A percentile compares a stretch with the other conserved stretches of the same genome.
These are phyloP conservation scores for Colletotrichum musicola DNA, from an alignment of 2,329 filamentous ascomycete species.

Conservation along the genomic window DNA sequence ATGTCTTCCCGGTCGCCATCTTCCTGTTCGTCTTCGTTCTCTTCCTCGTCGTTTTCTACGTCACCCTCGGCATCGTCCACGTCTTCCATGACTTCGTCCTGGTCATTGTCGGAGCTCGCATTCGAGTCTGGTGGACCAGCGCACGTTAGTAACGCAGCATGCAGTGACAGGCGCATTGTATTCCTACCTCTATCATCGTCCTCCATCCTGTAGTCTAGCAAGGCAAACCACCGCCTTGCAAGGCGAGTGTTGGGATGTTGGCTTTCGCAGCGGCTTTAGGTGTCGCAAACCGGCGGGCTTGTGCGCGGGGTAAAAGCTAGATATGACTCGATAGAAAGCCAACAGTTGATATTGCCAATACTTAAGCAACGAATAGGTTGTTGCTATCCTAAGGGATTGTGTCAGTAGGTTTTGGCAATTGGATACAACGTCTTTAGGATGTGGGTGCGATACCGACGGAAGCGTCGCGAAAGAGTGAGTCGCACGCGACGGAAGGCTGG, in stretches of 20 bases:
- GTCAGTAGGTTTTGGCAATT: too few relatives aligned
- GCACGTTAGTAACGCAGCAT: neutral
- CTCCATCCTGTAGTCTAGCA: constrained; percentile 41
- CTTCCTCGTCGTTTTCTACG: constrained; percentile 50
- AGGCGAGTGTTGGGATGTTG: neutral
- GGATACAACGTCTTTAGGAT: too few relatives aligned
- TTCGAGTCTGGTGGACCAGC: constrained; percentile 48
- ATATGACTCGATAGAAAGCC: too few relatives aligned
- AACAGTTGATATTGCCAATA: too few relatives aligned
- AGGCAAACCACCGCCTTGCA: neutral
- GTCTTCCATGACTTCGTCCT: constrained; percentile 70
- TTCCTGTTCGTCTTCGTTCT: constrained; percentile 50
- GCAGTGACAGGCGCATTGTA: too few relatives aligned
- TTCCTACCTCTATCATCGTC: constrained; percentile 47
- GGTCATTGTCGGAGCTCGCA: constrained; percentile 60
- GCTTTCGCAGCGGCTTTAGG: neutral
- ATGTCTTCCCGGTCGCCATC: constrained; percentile 52
- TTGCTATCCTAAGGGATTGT: too few relatives aligned
- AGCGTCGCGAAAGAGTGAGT: constrained; percentile 21
- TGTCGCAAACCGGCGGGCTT: too few relatives aligned
- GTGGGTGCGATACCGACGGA: constrained; percentile 1
- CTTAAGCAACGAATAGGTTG: too few relatives aligned
- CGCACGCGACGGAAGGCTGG: constrained; percentile 38
- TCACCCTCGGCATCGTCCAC: constrained; percentile 53
- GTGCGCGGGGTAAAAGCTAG: too few relatives aligned